Evolutionary conservation across 2,329 filamentous ascomycete species (phyloP).

Genomic region (Bipolaris cookei): DNA sequence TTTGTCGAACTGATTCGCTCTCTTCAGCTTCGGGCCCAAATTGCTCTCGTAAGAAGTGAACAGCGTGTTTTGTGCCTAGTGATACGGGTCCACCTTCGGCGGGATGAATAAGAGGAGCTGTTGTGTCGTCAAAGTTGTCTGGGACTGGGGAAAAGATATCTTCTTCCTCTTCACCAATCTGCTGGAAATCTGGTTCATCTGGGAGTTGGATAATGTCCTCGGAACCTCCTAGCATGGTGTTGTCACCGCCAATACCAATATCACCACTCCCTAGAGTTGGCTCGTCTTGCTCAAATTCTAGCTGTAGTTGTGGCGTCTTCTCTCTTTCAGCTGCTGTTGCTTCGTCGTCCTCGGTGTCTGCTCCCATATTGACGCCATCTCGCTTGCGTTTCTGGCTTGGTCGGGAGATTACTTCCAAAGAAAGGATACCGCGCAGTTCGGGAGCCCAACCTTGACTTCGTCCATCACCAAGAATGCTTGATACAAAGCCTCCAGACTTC

Average conservation of each 20-base stretch:
- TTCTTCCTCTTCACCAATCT: conserved; percentile 45
- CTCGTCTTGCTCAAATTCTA: conserved; percentile 62
- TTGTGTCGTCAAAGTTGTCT: conserved; percentile 78
- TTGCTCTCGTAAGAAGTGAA: conserved; percentile 88
- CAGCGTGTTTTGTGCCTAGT: conserved; percentile 90
- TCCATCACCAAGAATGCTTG: conserved; percentile 81
- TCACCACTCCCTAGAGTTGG: conserved; percentile 54
- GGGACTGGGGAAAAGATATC: conserved; percentile 47
- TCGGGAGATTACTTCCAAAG: conserved; percentile 77
- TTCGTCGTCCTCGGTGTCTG: conserved; percentile 71
- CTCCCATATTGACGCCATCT: conserved; percentile 82
- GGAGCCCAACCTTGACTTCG: conserved; percentile 84
- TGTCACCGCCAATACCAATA: conserved; percentile 52
- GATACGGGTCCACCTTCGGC: conserved; percentile 86
- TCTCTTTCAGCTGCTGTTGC: conserved; percentile 53
- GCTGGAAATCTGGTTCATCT: conserved; percentile 32
- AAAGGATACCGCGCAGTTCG: conserved; percentile 90
- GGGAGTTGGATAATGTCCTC: conserved; percentile 42
- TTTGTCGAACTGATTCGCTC: conserved; percentile 73
- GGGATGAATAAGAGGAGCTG: conserved; percentile 76
- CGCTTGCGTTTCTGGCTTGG: conserved; percentile 91
- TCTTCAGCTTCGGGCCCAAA: conserved; percentile 77
- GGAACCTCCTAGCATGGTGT: conserved; percentile 33
- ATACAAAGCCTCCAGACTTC: conserved; percentile 87
- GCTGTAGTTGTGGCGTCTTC: conserved; percentile 73